These are phyloP conservation scores for Rhizopus sp. DNA, from an alignment of 371 early-diverging fungal species.

Conservation along the genomic window DNA sequence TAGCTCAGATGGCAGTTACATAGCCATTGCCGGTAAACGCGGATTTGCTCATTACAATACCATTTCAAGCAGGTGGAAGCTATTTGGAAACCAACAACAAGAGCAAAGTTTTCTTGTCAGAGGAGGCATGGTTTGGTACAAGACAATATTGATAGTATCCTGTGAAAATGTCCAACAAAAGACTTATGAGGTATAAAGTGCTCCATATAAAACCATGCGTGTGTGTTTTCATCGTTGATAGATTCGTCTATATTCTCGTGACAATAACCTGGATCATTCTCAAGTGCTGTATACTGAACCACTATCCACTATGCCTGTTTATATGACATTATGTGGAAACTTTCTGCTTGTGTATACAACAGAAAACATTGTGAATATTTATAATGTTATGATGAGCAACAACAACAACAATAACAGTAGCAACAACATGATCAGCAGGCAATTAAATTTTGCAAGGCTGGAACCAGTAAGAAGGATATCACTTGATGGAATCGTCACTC, in stretches of 20 bases:
- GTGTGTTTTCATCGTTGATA: constrained; percentile 22
- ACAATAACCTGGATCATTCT: constrained; percentile 71
- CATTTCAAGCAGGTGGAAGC: constrained; percentile 77
- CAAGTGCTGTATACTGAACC: constrained; percentile 59
- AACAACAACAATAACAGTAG: background rate
- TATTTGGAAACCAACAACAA: constrained; percentile 84
- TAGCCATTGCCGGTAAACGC: constrained; percentile 81
- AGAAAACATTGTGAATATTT: constrained; percentile 67
- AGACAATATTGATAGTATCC: constrained; percentile 67
- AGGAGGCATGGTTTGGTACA: constrained; percentile 83
- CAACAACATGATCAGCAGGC: background rate
- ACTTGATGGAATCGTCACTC: constrained; percentile 64
- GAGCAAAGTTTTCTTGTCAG: constrained; percentile 76
- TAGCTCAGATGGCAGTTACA: constrained; percentile 67
- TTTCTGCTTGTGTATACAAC: constrained; percentile 69
- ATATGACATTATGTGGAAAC: constrained; percentile 59
- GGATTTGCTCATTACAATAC: constrained; percentile 81
- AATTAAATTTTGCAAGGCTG: constrained; percentile 27
- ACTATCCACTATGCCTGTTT: constrained; percentile 44
- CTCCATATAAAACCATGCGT: background rate
- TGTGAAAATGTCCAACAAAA: constrained; percentile 51
- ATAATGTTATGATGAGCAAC: constrained; percentile 21
- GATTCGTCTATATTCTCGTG: constrained; percentile 79
- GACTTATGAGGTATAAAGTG: constrained; percentile 62
- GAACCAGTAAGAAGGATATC: constrained; percentile 67